phyloP scores from a whole-genome alignment of 2,329 filamentous ascomycete species.

The Blastomyces parvus region DNA sequence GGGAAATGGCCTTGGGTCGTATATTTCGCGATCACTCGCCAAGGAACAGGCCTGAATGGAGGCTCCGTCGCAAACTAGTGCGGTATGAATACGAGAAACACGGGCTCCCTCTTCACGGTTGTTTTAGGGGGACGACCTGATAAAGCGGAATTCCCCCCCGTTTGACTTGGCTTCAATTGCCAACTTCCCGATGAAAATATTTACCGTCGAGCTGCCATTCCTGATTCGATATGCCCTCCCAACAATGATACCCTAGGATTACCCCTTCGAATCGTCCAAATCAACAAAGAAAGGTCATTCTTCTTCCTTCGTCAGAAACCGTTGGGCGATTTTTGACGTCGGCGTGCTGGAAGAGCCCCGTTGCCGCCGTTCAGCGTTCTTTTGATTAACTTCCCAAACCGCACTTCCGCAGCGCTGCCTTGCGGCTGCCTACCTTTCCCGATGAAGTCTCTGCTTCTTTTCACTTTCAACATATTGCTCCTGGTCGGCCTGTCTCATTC shows the following conservation, averaged over 20 bases:
- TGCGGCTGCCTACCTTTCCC: not conserved
- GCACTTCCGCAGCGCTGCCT: not conserved
- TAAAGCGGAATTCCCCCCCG: not conserved
- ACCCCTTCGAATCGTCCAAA: not conserved
- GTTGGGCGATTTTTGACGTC: not conserved
- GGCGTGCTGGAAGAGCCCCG: not conserved
- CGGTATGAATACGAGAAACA: not conserved
- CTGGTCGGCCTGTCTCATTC: slow-evolving; percentile 2
- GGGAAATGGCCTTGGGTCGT: not conserved
- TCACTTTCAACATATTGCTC: not conserved
- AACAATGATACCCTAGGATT: not conserved
- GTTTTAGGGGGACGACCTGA: not conserved
- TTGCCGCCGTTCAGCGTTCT: not conserved
- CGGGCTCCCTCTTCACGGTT: not conserved
- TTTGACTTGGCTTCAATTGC: not conserved
- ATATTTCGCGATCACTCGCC: not conserved
- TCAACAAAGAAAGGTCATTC: not conserved
- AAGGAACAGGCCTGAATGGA: not conserved
- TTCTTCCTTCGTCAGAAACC: not conserved
- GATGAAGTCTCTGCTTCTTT: slow-evolving; percentile 4
- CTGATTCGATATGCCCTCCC: not conserved
- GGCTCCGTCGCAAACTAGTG: not conserved
- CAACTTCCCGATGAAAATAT: not conserved
- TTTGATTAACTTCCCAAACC: not conserved
- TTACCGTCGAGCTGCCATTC: not conserved